Evolutionary conservation across 73 alveolate species (phyloP), one percentile per base, ranked within the genome.

Genomic region (Symbiodinium natans): DNA sequence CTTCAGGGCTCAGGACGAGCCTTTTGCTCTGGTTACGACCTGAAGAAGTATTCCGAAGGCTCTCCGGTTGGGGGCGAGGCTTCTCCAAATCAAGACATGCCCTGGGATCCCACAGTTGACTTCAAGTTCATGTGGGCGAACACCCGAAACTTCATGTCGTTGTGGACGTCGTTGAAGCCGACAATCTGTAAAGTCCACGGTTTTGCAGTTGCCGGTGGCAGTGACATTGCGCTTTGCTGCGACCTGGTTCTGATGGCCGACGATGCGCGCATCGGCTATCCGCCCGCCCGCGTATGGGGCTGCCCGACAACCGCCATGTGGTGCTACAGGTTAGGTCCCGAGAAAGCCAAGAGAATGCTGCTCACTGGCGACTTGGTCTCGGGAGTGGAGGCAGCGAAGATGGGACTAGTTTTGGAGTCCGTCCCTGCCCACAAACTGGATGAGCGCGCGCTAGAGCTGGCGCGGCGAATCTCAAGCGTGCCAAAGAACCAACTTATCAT

Each of bases 271-370:
- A 88, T 88, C 43, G 95, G 95, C 42, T 88, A 88, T 63, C 95
- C 95, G 2, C 95, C 95, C 1, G 95, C 95, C 21, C 95, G 95
- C 1, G 95, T 88, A 0, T 88, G 95, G 95, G 95, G 95, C 85
- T 88, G 95, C 77, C 95, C 95, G 21, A 88, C 95, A 56, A 88
- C 95, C 0, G 95, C 95, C 48, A 88, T 88, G 95, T 88, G 95
- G 95, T 36, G 29, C 56, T 88, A 39, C 48, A 48, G 95, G 2
- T 34, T 88, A 39, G 95, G 95, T 25, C 95, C 95, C 1, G 95
- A 88, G 38, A 88, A 68, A 33, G 95, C 95, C 52, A 88, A 88
- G 82, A 21, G 95, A 52, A 88, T 88, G 95, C 73, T 88, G 46
- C 48, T 88, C 29, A 88, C 95, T 2, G 95, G 95, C 8, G 95